Evolutionary conservation across 495 filamentous ascomycete genomes (phyloP), one percentile per base, ranked within the genome.

Genomic region (Bacidia rubella): DNA sequence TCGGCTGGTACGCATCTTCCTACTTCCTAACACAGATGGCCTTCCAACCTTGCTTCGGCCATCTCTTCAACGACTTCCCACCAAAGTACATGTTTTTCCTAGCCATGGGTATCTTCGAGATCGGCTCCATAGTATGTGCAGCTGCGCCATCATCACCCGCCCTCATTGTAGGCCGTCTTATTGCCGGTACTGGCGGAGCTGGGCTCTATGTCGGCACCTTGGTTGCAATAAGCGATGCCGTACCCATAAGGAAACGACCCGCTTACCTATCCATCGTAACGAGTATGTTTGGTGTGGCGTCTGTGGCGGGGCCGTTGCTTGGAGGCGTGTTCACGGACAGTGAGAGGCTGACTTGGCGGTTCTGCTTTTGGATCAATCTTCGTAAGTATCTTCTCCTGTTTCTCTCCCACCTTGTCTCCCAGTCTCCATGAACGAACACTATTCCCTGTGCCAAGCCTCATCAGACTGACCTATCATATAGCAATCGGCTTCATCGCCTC

Each of bases 111-210:
- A 43, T 75, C 19, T 77, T 74, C 58, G 69, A 75, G 51, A 48
- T 68, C 32, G 78, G 78, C 0, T 83, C 79, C 9, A 73, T 71
- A 10, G 68, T 84, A 29, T 84, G 81, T 56, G 81, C 76, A 48
- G 74, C 72, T 10, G 79, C 80, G 11, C 79, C 78, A 0, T 75
- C 56, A 29, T 79, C 77, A 25, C 63, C 63, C 24, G 70, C 74
- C 11, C 74, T 84, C 52, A 84, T 85, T 45, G 57, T 80, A 47
- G 80, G 81, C 26, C 72, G 81, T 24, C 77, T 77, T 11, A 68
- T 82, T 25, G 72, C 76, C n/a, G 81, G 81, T 29, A 12, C 56
- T 20, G 60, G 60, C 2, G 24, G 57, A 5, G 60, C 47, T 1
- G 63, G 68, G 21, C 66, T 69, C 45, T 61, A 68, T n/a, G 59